These are phyloP conservation scores for Chrysoporthe deuterocubensis DNA, from an alignment of 2,329 filamentous ascomycete genomes.

Conservation along the genomic window DNA sequence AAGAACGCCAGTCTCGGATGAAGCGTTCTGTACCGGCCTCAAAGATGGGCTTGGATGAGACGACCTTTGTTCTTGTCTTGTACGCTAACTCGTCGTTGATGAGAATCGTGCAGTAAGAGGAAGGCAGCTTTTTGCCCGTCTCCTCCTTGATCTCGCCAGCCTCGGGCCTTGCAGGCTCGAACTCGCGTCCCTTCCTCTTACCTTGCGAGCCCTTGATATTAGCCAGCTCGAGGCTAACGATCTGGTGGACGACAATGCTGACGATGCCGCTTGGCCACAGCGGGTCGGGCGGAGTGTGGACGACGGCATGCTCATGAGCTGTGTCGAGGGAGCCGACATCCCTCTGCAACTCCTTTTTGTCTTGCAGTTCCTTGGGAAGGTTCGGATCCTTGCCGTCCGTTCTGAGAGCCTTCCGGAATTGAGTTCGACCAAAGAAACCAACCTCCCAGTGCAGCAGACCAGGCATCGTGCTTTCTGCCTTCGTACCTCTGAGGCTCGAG, in stretches of 20 bases:
- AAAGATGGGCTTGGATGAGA: slow-evolving; percentile 94
- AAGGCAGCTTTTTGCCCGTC: slow-evolving; percentile 77
- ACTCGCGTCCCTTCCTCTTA: slow-evolving; percentile 82
- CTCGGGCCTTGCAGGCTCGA: slow-evolving; percentile 79
- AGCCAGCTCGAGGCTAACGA: slow-evolving; percentile 90
- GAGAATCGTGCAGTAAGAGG: slow-evolving; percentile 90
- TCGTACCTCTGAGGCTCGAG: slow-evolving; percentile 81
- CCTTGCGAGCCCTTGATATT: slow-evolving; percentile 86
- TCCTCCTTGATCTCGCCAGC: slow-evolving; percentile 89
- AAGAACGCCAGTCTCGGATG: slow-evolving; percentile 88
- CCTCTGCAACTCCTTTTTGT: slow-evolving; percentile 80
- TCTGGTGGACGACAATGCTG: slow-evolving; percentile 87
- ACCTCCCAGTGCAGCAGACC: slow-evolving; percentile 96
- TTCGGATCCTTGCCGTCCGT: slow-evolving; percentile 85
- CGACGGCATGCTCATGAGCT: slow-evolving; percentile 79
- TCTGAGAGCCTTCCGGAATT: slow-evolving; percentile 80
- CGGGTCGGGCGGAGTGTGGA: slow-evolving; percentile 92
- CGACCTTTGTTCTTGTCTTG: slow-evolving; percentile 92
- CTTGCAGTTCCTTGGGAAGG: slow-evolving; percentile 73
- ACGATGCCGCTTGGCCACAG: slow-evolving; percentile 92
- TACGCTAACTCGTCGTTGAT: slow-evolving; percentile 88
- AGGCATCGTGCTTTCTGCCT: slow-evolving; percentile 85
- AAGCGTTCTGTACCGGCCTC: slow-evolving; percentile 95
- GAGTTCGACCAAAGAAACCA: slow-evolving; percentile 90
- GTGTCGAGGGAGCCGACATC: slow-evolving; percentile 80